Conservation (phyloP, 2,329 filamentous ascomycete species). For the Coniochaeta sp. region DNA sequence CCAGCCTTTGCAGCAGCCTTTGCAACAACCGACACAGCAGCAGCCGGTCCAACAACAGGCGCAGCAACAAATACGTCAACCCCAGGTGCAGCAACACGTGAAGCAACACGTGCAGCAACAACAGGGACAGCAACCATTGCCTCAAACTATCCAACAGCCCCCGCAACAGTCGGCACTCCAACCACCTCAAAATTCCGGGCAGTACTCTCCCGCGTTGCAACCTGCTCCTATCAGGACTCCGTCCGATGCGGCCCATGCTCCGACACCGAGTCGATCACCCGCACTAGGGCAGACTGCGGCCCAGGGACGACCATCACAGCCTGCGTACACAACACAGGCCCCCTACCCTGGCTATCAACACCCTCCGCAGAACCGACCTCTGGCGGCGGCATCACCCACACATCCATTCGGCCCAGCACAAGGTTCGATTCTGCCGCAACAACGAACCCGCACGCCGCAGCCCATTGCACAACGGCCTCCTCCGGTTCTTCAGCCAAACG, state of each 20-base stretch:
- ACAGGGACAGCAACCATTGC: not conserved
- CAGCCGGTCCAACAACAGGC: slow-evolving; percentile 8
- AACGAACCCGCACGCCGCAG: not conserved
- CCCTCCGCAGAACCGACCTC: slow-evolving; percentile 12
- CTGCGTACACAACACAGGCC: slow-evolving; percentile 13
- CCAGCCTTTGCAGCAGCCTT: not conserved
- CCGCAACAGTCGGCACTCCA: not conserved
- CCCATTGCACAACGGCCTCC: not conserved
- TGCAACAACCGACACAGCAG: not conserved
- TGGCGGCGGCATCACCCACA: slow-evolving; percentile 13
- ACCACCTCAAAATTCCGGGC: slow-evolving; percentile 19
- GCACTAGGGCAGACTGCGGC: slow-evolving; percentile 10
- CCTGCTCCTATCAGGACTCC: slow-evolving; percentile 18
- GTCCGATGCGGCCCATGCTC: slow-evolving; percentile 20
- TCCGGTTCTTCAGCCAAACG: not conserved
- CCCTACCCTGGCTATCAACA: slow-evolving; percentile 8
- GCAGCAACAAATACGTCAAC: not conserved
- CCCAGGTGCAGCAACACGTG: not conserved
- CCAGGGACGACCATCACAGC: slow-evolving; percentile 12
- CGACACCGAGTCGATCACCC: slow-evolving; percentile 26
- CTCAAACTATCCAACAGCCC: not conserved
- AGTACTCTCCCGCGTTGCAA: slow-evolving; percentile 26
- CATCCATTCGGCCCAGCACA: slow-evolving; percentile 3
- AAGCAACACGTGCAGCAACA: not conserved
- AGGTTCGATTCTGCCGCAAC: not conserved